phyloP scores from a whole-genome alignment of 345 rosid genomes.

The Eucalyptus polyanthemos region DNA sequence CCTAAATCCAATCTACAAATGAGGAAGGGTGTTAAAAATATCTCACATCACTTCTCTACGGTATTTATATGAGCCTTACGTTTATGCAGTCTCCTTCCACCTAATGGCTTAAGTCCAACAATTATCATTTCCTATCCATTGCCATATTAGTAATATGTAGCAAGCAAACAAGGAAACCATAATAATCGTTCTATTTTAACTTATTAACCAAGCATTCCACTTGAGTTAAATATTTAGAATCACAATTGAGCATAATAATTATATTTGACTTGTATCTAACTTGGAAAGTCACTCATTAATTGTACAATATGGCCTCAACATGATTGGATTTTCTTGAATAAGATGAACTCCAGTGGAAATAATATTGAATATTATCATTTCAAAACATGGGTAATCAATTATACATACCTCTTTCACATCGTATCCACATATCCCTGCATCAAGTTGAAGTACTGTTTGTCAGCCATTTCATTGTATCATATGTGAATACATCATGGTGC shows the following conservation, averaged over 20 bases:
- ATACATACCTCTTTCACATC: not conserved
- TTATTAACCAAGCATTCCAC: not conserved
- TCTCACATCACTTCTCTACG: not conserved
- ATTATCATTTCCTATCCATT: not conserved
- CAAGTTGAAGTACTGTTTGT: not conserved
- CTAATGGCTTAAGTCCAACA: not conserved
- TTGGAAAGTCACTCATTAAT: not conserved
- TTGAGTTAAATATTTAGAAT: not conserved
- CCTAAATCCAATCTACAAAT: not conserved
- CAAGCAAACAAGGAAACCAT: not conserved
- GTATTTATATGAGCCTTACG: not conserved
- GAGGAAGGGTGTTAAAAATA: not conserved
- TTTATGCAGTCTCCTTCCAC: not conserved
- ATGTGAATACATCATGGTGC: not conserved
- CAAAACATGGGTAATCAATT: not conserved
- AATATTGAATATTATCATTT: not conserved
- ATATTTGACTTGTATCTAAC: not conserved
- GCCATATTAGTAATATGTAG: not conserved
- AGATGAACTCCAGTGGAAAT: not conserved
- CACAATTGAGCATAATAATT: not conserved
- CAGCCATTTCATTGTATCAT: not conserved
- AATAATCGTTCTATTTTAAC: not conserved
- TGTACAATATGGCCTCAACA: not conserved
- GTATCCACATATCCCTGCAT: constrained; percentile 1
- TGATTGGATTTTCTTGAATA: not conserved